Base-by-base conservation (phyloP, 495 filamentous ascomycete genomes). In the Hypoxylon perforatum region DNA sequence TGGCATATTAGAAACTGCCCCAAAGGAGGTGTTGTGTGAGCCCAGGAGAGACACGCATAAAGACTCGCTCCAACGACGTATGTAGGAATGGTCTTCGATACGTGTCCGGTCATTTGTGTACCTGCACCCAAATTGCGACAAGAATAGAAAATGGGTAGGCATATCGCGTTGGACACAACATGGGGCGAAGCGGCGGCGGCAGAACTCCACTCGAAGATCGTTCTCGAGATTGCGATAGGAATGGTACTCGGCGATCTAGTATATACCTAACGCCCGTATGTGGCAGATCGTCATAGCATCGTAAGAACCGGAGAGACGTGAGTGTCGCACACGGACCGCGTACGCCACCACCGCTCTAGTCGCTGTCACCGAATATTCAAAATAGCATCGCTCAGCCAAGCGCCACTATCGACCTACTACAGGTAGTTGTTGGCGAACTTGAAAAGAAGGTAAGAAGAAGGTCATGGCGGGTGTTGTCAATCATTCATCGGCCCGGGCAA, bases 41-140 rank as follows among this genome's bases (percentile, higher is more conserved):
- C 44, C 28, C 23, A 21, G 12, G 17, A 58, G 28, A 41, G 21
- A 9, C 22, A 33, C 2, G 42, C 8, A 14, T 12, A 36, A 18
- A 39, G 4, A 22, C 36, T 33, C 42, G 4, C 21, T 7, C 21
- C 14, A 46, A 12, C 18, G 28, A 12, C 18, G 28, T 45, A 10
- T 10, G 25, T 25, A 23, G n/a, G 48, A 52, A n/a, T 41, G 15
- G 23, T 52, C n/a, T n/a, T n/a, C n/a, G n/a, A 51, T 38, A 36
- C 25, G 36, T 39, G 28, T 36, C 36, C 11, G 41, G 45, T 11
- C 33, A n/a, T 19, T 41, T 28, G 46, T 10, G 30, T 33, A 33
- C 25, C 25, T 28, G 25, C 25, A 28, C 25, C 25, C 8, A n/a
- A n/a, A n/a, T n/a, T n/a, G n/a, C 38, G 45, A 28, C 36, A 54